phyloP scores from a whole-genome alignment of 2,329 filamentous ascomycete species.

The Podosphaera xanthii region DNA sequence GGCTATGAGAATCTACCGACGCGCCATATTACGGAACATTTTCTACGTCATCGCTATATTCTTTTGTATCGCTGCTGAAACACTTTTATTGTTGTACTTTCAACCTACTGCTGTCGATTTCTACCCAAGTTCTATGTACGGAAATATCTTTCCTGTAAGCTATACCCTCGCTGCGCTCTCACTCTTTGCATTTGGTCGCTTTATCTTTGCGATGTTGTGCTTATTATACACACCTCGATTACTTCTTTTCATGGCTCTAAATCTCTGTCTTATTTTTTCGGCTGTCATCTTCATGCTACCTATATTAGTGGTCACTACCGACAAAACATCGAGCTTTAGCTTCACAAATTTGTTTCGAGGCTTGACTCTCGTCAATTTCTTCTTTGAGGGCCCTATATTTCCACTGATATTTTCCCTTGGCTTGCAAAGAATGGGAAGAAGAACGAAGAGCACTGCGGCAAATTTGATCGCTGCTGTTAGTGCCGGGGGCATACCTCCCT shows the following conservation, averaged over 20 bases:
- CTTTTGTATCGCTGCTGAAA: background rate
- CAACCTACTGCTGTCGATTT: conserved; percentile 42
- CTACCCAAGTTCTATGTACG: conserved; percentile 37
- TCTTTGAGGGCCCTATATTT: conserved; percentile 63
- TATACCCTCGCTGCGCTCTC: conserved; percentile 46
- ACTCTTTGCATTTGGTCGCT: conserved; percentile 8
- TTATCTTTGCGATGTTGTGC: conserved; percentile 33
- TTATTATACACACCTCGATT: conserved; percentile 30
- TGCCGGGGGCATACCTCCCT: conserved; percentile 53
- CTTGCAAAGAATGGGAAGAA: conserved; percentile 52
- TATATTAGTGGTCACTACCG: conserved; percentile 25
- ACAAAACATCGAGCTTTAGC: background rate
- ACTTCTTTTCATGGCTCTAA: background rate
- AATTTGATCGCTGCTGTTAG: conserved; percentile 48
- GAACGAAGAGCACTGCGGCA: conserved; percentile 55
- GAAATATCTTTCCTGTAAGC: conserved; percentile 35
- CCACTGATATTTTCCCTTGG: conserved; percentile 62
- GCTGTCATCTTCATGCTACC: conserved; percentile 40
- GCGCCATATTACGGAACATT: conserved; percentile 24
- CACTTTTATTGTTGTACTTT: conserved; percentile 31
- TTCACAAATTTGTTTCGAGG: conserved; percentile 13
- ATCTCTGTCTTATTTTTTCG: conserved; percentile 35
- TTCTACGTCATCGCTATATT: conserved; percentile 34
- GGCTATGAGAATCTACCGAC: background rate
- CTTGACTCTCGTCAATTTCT: conserved; percentile 48